Conservation (phyloP, 1,284 basidiomycete species). For the Malassezia pachydermatis region DNA sequence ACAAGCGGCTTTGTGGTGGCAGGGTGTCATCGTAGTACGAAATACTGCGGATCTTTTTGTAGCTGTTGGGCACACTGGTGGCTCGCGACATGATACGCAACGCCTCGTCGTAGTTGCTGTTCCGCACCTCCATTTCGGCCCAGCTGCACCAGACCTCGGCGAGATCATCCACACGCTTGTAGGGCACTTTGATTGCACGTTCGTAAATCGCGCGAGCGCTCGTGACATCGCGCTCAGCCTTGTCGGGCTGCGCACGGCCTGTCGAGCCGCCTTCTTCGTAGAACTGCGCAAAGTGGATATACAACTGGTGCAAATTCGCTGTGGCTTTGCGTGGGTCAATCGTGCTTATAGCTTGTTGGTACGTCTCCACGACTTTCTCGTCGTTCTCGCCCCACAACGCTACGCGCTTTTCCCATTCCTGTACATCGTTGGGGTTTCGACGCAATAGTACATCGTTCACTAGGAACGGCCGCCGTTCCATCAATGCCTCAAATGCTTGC, state of each 20-base stretch:
- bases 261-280: conserved; percentile 79
- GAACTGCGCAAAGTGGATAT: conserved; percentile 90
- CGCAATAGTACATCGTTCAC: conserved; percentile 89
- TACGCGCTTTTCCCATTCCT: conserved; percentile 98
- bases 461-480: conserved; percentile 89
- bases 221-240: conserved; percentile 67
- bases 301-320: conserved; percentile 78
- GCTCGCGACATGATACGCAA: conserved; percentile 92
- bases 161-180: conserved; percentile 90
- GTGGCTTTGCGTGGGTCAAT: conserved; percentile 82
- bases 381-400: conserved; percentile 86
- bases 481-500: conserved; percentile 85
- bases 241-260: conserved; percentile 24
- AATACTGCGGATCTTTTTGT: conserved; percentile 65
- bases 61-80: conserved; percentile 62
- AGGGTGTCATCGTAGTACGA: conserved; percentile 91
- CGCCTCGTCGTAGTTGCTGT: conserved; percentile 92
- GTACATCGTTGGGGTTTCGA: conserved; percentile 92
- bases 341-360: conserved; percentile 76
- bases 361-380: conserved; percentile 85
- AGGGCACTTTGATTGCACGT: conserved; percentile 79
- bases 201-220: conserved; percentile 84
- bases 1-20: conserved; percentile 75
- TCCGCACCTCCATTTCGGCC: conserved; percentile 93
- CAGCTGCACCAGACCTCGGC: conserved; percentile 99